Evolutionary conservation across 2,329 filamentous ascomycete species (phyloP), one percentile per base, ranked within the genome.

Genomic region (Aurifilum marmelostoma): DNA sequence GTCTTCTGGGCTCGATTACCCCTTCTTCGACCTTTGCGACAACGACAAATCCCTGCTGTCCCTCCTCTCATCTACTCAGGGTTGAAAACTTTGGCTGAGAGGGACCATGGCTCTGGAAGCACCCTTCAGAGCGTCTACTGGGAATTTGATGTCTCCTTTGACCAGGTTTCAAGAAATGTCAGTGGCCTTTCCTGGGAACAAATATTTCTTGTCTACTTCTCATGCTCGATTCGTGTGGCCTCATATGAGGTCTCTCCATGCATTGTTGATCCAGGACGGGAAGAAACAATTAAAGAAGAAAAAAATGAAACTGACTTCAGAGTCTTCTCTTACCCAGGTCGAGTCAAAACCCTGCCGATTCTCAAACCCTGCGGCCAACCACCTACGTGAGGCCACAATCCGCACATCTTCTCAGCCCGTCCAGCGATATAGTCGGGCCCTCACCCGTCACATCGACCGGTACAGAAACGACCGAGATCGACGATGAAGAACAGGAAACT

Each of bases 381-480:
- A 85, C 85, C 39, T 81, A 82, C 64, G 79, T 83, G 69, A 81
- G 83, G 63, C 76, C 85, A 32, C 79, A 83, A 47, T 85, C 86
- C 54, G 83, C 80, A 75, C 80, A 82, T 41, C 83, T 91, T 77
- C 74, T 88, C 43, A 86, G 88, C 79, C 85, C 91, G 71, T 88
- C 83, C 75, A 90, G 85, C 76, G 89, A 91, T 74, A 87, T 90
- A 73, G 90, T 94, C 66, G 92, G 93, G 54, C 92, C 92, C 12
- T 95, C 92, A 24, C 92, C 93, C 9, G 92, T 95, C 32, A 94
- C 93, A 64, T 96, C 93, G 52, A 94, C 92, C 77, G 92, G 92
- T 69, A 96, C 93, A 32, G 91, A 91, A 75, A 90, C 87, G 52
- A 95, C 93, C 14, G 93, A 96, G 77, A 94, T 96, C 66, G 93